phyloP scores from a whole-genome alignment of 1,284 basidiomycete genomes.

The Trametes pubescens region DNA sequence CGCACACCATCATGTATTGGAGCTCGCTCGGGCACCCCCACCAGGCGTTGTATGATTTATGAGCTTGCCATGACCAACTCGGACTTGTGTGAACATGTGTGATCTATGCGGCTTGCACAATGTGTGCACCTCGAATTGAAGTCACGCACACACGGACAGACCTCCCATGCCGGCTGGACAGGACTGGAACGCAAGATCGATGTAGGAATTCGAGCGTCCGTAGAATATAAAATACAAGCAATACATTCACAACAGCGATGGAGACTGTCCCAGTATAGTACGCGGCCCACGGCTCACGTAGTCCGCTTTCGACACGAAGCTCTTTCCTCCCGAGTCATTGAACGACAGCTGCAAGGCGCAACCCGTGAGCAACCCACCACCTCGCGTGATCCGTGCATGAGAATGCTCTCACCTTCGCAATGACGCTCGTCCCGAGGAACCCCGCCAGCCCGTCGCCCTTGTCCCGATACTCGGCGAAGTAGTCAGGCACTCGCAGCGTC shows the following conservation, averaged over 20 bases:
- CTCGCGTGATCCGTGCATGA: neutral
- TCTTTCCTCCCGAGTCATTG: constrained; percentile 68
- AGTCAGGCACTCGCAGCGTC: constrained; percentile 85
- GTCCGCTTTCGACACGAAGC: constrained; percentile 80
- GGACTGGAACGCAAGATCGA: neutral
- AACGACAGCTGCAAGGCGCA: constrained; percentile 58
- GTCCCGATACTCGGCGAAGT: constrained; percentile 91
- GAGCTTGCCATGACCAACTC: constrained; percentile 26
- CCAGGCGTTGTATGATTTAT: constrained; percentile 36
- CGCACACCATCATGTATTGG: constrained; percentile 28
- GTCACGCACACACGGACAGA: too few species aligned
- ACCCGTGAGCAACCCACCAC: constrained; percentile 21
- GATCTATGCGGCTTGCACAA: too few species aligned
- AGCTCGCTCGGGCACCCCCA: constrained; percentile 23
- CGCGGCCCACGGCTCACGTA: constrained; percentile 77
- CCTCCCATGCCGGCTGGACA: too few species aligned
- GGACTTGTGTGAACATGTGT: neutral
- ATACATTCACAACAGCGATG: constrained; percentile 64
- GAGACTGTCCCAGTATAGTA: constrained; percentile 75
- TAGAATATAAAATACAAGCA: constrained; percentile 23
- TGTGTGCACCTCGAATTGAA: too few species aligned
- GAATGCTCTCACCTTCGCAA: constrained; percentile 66
- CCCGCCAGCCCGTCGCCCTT: constrained; percentile 84
- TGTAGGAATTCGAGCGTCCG: neutral
- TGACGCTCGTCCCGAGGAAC: constrained; percentile 88